phyloP scores from a whole-genome alignment of 148 eudicot species.

The Rhododendron griersonianum region DNA sequence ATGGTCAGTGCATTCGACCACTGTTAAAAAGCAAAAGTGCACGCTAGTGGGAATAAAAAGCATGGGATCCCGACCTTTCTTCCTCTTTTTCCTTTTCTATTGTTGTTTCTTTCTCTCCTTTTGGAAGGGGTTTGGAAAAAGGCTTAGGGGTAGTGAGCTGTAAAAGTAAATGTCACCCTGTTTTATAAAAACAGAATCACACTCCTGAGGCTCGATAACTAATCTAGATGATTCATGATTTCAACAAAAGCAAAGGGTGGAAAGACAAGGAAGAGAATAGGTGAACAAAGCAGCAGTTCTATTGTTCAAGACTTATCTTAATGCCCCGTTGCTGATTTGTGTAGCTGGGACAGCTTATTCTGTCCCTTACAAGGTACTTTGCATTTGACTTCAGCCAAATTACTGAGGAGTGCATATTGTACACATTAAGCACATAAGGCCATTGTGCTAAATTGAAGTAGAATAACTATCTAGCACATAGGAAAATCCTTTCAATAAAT shows the following conservation, averaged over 20 bases:
- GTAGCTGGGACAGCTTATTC: neutral
- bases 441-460: neutral
- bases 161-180: neutral
- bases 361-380: neutral
- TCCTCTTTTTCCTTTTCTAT: neutral
- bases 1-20: neutral
- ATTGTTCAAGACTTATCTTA: neutral
- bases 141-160: neutral
- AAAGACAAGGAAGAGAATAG: neutral
- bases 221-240: neutral
- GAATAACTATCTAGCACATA: neutral
- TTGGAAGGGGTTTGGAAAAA: neutral
- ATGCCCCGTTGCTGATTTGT: neutral
- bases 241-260: neutral
- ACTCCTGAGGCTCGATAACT: neutral
- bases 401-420: neutral
- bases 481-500: neutral
- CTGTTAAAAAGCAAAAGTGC: no score
- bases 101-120: neutral
- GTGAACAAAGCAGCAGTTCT: neutral
- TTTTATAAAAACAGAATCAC: no score
- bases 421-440: neutral
- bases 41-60: neutral
- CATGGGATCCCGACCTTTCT: neutral
- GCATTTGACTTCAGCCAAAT: neutral